Evolutionary conservation across 1,284 basidiomycete species (phyloP).

Genomic region (Flammula alnicola): DNA sequence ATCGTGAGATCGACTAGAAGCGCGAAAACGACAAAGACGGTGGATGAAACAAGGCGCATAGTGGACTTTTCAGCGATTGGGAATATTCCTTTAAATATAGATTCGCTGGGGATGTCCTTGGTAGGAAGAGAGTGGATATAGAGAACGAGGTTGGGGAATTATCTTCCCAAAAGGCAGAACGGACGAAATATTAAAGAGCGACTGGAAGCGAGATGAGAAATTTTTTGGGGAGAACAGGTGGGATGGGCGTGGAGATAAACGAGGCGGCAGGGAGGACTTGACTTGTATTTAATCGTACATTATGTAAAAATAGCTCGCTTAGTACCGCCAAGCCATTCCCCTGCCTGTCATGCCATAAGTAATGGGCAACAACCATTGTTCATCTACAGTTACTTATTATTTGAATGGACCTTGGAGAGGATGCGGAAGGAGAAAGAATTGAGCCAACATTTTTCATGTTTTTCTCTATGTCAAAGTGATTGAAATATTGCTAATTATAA

Average conservation of each 20-base stretch:
- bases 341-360: background rate
- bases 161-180: no score
- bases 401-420: background rate
- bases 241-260: slow-evolving; percentile 20
- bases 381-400: background rate
- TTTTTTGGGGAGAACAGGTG: slow-evolving; percentile 21
- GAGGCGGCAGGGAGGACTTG: background rate
- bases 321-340: background rate
- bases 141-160: no score
- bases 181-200: slow-evolving; percentile 18
- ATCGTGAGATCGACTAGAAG: slow-evolving; percentile 9
- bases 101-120: slow-evolving; percentile 3
- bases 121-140: background rate
- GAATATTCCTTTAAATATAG: background rate
- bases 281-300: background rate
- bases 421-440: no score
- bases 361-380: no score
- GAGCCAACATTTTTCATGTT: no score
- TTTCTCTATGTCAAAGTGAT: no score
- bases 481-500: no score
- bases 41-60: slow-evolving; percentile 12
- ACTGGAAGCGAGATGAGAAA: slow-evolving; percentile 10
- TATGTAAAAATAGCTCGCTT: slow-evolving; percentile 1
- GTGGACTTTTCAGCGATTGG: background rate
- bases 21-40: slow-evolving; percentile 11